Percentiles rank a stretch among this genome's conserved stretches.
Evolutionary conservation across 805 yeast genomes (phyloP).

Genomic region (Wickerhamomyces rabaulensis): DNA sequence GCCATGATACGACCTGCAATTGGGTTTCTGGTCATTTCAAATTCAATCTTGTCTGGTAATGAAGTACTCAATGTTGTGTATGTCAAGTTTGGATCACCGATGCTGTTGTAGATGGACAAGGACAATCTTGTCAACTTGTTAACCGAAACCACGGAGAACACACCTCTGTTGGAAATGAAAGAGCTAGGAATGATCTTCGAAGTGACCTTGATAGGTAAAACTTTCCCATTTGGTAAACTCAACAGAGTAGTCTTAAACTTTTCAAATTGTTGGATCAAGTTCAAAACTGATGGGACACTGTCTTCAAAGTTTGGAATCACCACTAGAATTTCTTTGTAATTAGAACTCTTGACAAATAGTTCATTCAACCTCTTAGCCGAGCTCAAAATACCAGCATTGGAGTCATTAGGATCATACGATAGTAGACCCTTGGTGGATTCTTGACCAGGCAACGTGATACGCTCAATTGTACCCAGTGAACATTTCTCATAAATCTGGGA

Average conservation of each 20-base stretch:
- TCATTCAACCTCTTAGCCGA: not conserved
- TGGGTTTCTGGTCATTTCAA: slow-evolving; percentile 35
- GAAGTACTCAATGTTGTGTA: slow-evolving; percentile 37
- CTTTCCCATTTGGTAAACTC: slow-evolving; percentile 11
- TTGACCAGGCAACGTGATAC: slow-evolving; percentile 25
- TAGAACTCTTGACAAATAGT: slow-evolving; percentile 1
- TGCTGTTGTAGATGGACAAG: slow-evolving; percentile 51
- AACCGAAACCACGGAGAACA: slow-evolving; percentile 27
- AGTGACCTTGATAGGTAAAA: slow-evolving; percentile 2
- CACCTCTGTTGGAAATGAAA: slow-evolving; percentile 31
- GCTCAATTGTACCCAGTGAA: slow-evolving; percentile 39
- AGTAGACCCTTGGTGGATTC: not conserved
- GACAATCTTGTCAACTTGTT: slow-evolving; percentile 39
- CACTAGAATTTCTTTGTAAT: slow-evolving; percentile 14
- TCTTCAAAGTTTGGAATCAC: slow-evolving; percentile 14
- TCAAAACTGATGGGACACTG: slow-evolving; percentile 38
- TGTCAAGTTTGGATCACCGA: slow-evolving; percentile 35
- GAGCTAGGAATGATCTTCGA: slow-evolving; percentile 39
- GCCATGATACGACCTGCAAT: slow-evolving; percentile 33
- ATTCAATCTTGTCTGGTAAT: slow-evolving; percentile 37
- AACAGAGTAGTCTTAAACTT: slow-evolving; percentile 36
- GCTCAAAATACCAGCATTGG: not conserved
- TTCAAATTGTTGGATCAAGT: slow-evolving; percentile 41
- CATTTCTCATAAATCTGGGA: slow-evolving; percentile 40
- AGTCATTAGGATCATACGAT: not conserved